phyloP scores from a whole-genome alignment of 1,284 basidiomycete genomes.

The Cryptococcus sp. region DNA sequence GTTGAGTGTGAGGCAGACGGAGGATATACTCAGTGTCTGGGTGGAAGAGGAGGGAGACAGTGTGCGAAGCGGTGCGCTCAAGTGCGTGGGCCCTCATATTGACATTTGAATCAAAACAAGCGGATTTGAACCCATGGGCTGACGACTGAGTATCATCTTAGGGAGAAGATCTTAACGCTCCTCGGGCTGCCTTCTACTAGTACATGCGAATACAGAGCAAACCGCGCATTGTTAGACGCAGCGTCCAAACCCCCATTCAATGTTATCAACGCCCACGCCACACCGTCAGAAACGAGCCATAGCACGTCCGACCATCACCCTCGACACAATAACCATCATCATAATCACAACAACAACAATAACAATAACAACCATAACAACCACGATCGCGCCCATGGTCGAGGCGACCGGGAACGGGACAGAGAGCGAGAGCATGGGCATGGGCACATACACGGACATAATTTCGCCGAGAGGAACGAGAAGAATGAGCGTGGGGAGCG shows the following conservation, averaged over 20 bases:
- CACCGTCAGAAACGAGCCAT: background rate
- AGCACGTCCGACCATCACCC: background rate
- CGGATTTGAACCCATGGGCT: background rate
- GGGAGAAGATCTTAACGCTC: constrained; percentile 50
- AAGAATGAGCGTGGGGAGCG: background rate
- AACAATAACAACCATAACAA: too few species aligned
- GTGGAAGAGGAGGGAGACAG: constrained; percentile 52
- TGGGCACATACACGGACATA: background rate
- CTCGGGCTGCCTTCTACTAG: constrained; percentile 47
- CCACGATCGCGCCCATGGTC: background rate
- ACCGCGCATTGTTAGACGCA: constrained; percentile 48
- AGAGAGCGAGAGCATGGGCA: background rate
- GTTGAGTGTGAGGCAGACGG: constrained; percentile 49
- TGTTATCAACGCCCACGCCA: background rate
- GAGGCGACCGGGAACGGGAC: background rate
- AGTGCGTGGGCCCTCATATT: constrained; percentile 34
- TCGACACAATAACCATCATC: background rate
- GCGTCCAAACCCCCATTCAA: constrained; percentile 26
- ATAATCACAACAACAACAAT: background rate
- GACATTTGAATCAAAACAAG: background rate
- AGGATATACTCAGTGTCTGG: constrained; percentile 55
- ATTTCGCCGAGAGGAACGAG: background rate
- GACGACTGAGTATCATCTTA: constrained; percentile 11
- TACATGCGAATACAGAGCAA: constrained; percentile 52
- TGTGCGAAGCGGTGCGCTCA: constrained; percentile 45